Base-by-base conservation (phyloP, 139 green algal species). In the Chlamydomonas sp. region DNA sequence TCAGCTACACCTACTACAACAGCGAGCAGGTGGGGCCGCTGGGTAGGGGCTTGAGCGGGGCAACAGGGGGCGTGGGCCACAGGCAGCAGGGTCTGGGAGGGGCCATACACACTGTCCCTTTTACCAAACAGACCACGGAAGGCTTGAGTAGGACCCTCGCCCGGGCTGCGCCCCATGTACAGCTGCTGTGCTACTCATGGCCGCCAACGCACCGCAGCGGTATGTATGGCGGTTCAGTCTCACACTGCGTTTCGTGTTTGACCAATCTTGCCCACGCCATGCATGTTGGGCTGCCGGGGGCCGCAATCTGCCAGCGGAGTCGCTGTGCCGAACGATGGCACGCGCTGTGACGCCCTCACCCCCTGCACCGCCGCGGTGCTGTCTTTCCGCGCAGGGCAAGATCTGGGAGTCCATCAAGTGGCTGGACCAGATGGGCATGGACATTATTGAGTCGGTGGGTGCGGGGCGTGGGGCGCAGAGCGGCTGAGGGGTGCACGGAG, bases 391-490 rank as follows among this genome's bases (percentile, higher is more conserved):
- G 60, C 91, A 97, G 91, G 97, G 94, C 0, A 86, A 95, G 62
- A 99, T 99, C 83, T 94, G 98, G 90, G 91, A 96, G 85, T 95
- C 88, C 77, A 98, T 99, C 5, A 90, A 97, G 79, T 95, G 88
- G 91, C 90, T 99, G 69, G 98, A 99, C 89, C 79, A 92, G 7
- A 31, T 90, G 66, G 97, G 95, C 63, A 99, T 99, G 95, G 83
- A 90, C 20, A 79, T 92, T 57, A 99, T 99, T 20, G 96, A 99
- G 80, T 83, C 88, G 79, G 94, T 96, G 62, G 0, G 88, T 72
- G 9, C 3, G 58, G 18, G 31, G 31, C 31, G 31, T 49, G 31
- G 31, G 3, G n/a, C 6, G 63, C n/a, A 78, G 31, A 6, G n/a
- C 69, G n/a, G 63, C 31, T 49, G 31, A 49, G 31, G 31, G 31